Base-by-base conservation (phyloP, 1,139 yeast genomes). In the Candida mesenterica region DNA sequence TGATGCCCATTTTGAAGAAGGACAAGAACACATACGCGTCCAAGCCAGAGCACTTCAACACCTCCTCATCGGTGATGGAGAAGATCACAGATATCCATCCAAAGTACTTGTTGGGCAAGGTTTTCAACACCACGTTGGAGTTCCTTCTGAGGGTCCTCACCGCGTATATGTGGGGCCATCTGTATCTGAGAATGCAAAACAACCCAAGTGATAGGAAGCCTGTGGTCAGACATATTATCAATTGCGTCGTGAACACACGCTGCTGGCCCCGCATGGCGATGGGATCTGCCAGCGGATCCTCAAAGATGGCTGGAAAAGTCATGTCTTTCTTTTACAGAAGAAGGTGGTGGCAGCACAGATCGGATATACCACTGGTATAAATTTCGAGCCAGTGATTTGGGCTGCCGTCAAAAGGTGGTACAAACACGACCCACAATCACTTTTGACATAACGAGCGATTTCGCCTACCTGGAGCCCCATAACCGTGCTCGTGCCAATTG, bases 111-210 rank as follows among this genome's bases (percentile, higher is more conserved):
- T 52, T 47, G 8, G 76, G 75, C 24, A 70, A 52, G n/a, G 57
- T 61, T 36, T 59, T 60, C 41, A 68, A 50, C 3, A 45, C 37
- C 9, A 47, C 48, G 20, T 52, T 50, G 34, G 58, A 53, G 32
- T 57, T 51, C 38, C 58, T 57, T 37, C 76, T 50, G 26, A 71
- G 48, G 6, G 76, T 68, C 41, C 77, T 46, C 13, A 70, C 71
- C n/a, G 77, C 76, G 44, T 72, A 72, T 43, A 72, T 68, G 45
- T 69, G 76, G 15, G 77, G 77, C 74, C 76, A 72, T 46, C 65
- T 57, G 35, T 63, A 65, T 36, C 77, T 55, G 38, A 68, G 55
- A 33, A 63, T 52, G 45, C 76, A 69, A 46, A 70, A 70, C 30
- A 68, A 49, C 13, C 63, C 39, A 32, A 69, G 64, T 31, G 67